A percentile compares a stretch with the other conserved stretches of the same genome.
phyloP scores from a whole-genome alignment of 148 eudicot species.

The Cornus suecica region DNA sequence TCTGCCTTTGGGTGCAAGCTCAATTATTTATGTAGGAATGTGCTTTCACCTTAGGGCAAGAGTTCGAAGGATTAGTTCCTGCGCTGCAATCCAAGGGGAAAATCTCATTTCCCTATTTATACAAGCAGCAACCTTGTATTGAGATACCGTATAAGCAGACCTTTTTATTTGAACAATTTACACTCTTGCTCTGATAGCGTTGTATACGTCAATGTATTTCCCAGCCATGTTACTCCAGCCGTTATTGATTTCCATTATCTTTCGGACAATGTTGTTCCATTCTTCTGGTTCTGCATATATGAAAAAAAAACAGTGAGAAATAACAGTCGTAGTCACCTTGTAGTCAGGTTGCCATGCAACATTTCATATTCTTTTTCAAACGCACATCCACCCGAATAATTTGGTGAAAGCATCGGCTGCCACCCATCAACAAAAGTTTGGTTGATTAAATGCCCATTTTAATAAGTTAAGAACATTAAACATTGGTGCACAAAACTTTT shows the following conservation, averaged over 20 bases:
- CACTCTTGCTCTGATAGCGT: conserved; percentile 45
- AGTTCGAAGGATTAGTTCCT: background rate
- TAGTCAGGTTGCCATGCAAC: background rate
- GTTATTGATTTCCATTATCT: conserved; percentile 63
- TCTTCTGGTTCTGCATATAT: conserved; percentile 54
- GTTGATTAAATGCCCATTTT: background rate
- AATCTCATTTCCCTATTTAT: background rate
- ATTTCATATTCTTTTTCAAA: background rate
- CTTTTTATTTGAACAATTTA: background rate
- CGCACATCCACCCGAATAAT: background rate
- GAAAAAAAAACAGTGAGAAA: background rate
- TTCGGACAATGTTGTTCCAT: conserved; percentile 47
- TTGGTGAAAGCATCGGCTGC: background rate
- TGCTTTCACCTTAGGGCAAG: background rate
- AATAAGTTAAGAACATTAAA: background rate
- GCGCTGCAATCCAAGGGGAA: background rate
- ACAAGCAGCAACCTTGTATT: background rate
- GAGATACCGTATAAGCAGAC: background rate
- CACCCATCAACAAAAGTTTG: background rate
- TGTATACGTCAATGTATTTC: conserved; percentile 55
- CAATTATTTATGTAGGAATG: background rate
- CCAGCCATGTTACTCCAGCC: conserved; percentile 80
- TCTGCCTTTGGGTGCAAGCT: background rate
- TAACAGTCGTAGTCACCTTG: background rate
- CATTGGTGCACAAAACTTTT: background rate